A percentile compares a stretch with the other conserved stretches of the same genome.
Conservation (phyloP, 208 protist species). For the Entamoeba invadens region DNA sequence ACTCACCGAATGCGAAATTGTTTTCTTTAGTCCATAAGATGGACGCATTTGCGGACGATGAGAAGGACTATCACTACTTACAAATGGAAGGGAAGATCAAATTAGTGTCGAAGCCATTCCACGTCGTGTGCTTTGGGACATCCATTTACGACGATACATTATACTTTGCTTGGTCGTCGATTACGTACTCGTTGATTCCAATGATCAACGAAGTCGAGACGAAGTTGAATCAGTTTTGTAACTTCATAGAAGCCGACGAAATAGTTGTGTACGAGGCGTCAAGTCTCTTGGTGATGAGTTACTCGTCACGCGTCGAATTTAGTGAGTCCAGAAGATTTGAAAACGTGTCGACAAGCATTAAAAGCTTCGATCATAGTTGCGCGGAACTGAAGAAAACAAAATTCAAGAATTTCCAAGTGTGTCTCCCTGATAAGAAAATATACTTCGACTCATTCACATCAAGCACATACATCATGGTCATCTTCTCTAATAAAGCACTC, state of each 20-base stretch:
- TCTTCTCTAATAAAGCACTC: not conserved
- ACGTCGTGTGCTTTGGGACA: not conserved
- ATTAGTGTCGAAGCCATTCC: not conserved
- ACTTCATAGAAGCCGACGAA: not conserved
- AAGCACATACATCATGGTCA: not conserved
- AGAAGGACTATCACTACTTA: not conserved
- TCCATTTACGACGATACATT: conserved; percentile 4
- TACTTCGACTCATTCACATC: not conserved
- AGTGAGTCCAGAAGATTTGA: not conserved
- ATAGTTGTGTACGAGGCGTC: not conserved
- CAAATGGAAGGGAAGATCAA: not conserved
- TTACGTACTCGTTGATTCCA: not conserved
- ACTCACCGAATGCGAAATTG: not conserved
- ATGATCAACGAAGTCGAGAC: not conserved
- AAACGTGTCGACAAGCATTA: not conserved
- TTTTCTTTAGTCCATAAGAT: conserved; percentile 1
- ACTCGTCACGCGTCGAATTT: not conserved
- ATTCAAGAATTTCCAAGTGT: not conserved
- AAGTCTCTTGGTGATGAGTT: not conserved
- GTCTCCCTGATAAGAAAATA: not conserved
- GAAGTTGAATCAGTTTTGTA: not conserved
- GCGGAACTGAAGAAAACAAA: not conserved
- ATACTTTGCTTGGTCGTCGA: not conserved
- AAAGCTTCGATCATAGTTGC: not conserved
- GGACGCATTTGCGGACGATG: not conserved